Conservation (phyloP, 495 filamentous ascomycete genomes). For the Rhypophila decipiens region DNA sequence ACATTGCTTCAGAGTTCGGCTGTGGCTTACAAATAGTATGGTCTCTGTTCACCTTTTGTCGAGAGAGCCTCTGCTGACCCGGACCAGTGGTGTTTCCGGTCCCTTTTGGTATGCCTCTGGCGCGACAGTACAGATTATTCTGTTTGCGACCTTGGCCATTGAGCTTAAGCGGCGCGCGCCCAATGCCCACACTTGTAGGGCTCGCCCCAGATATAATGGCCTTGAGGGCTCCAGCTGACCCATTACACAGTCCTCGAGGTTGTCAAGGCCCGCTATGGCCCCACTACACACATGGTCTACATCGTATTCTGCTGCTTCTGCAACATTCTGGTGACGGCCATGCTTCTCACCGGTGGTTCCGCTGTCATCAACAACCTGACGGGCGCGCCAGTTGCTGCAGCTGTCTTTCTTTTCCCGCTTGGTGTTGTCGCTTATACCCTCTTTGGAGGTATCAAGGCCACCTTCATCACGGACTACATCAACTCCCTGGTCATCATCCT, state of each 20-base stretch:
- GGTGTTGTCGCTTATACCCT: conserved; percentile 77
- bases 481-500: conserved; percentile 84
- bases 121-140: conserved; percentile 68
- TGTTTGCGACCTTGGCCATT: conserved; percentile 91
- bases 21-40: conserved; percentile 89
- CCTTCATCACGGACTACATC: conserved; percentile 48
- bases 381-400: conserved; percentile 78
- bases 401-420: conserved; percentile 83
- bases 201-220: too few species aligned
- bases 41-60: too few species aligned
- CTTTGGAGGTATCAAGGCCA: conserved; percentile 44
- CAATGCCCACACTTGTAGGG: conserved; percentile 84
- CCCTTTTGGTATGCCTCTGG: conserved; percentile 81
- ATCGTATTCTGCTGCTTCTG: conserved; percentile 77
- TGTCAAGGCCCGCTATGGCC: conserved; percentile 51
- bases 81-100: conserved; percentile 83
- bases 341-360: conserved; percentile 86
- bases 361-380: conserved; percentile 83
- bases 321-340: conserved; percentile 80
- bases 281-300: conserved; percentile 64
- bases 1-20: conserved; percentile 77
- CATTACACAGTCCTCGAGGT: conserved; percentile 82
- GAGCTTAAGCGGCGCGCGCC: conserved; percentile 84
- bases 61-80: too few species aligned
- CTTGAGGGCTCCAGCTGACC: too few species aligned